Evolutionary conservation across 176 grass and related monocot genomes (phyloP).

Genomic region (Eragrostis curvula): DNA sequence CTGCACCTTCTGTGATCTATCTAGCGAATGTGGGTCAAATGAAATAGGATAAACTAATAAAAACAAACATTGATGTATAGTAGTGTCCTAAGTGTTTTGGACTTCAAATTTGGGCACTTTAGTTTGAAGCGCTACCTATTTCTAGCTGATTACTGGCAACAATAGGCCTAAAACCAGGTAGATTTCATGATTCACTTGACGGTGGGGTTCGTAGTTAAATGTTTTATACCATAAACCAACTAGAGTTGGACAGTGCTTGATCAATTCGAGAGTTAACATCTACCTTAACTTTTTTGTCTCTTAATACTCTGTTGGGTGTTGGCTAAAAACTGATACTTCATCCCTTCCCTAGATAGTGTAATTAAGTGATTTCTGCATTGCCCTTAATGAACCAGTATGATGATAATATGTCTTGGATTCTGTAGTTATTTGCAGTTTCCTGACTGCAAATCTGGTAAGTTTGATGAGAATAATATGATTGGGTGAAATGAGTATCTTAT

Average conservation of each 20-base stretch:
- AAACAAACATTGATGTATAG: background rate
- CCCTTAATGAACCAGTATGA: background rate
- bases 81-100: background rate
- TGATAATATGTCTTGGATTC: background rate
- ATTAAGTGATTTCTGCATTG: background rate
- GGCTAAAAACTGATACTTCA: background rate
- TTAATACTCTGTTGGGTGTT: background rate
- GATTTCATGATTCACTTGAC: slow-evolving; percentile 10
- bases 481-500: background rate
- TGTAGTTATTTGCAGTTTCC: background rate
- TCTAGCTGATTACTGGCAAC: background rate
- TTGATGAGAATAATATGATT: background rate
- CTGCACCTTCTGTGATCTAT: background rate
- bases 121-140: background rate
- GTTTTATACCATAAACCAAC: background rate
- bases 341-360: background rate
- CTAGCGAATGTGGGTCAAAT: background rate
- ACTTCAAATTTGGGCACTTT: background rate
- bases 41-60: background rate
- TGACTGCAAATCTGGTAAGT: background rate
- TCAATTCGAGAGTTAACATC: background rate
- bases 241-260: background rate
- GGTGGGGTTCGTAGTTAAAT: background rate
- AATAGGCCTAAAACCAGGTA: background rate
- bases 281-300: background rate